phyloP scores from a whole-genome alignment of 148 eudicot genomes.

The Euryodendron excelsum region DNA sequence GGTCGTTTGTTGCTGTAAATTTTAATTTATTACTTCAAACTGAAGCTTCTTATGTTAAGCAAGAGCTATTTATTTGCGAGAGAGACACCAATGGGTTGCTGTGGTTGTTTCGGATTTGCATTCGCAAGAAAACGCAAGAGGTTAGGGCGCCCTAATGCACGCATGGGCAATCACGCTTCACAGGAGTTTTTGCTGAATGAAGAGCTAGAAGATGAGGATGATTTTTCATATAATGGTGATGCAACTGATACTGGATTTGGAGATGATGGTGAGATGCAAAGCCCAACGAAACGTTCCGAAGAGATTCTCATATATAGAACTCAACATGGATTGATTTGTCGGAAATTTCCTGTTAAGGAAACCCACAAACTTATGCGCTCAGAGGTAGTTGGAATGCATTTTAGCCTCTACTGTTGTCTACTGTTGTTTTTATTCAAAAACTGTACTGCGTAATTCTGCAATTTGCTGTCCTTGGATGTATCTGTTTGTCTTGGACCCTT shows the following conservation, averaged over 20 bases:
- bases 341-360: constrained; percentile 81
- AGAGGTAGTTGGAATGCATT: constrained; percentile 47
- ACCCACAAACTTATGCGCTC: constrained; percentile 69
- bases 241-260: constrained; percentile 53
- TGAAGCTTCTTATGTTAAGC: constrained; percentile 21
- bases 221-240: constrained; percentile 43
- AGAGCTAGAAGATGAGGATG: constrained; percentile 51
- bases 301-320: constrained; percentile 61
- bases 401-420: not conserved
- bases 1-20: constrained; percentile 5
- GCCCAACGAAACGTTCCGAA: constrained; percentile 64
- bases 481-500: not conserved
- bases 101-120: constrained; percentile 91
- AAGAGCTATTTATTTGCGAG: constrained; percentile 36
- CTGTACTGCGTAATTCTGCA: not conserved
- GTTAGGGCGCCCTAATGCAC: constrained; percentile 31
- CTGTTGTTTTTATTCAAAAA: not conserved
- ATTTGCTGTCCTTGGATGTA: not conserved
- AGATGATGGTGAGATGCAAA: constrained; percentile 51
- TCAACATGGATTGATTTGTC: constrained; percentile 70
- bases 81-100: constrained; percentile 79
- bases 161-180: constrained; percentile 39
- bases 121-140: constrained; percentile 49
- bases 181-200: constrained; percentile 52
- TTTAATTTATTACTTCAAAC: constrained; percentile 16